These are phyloP conservation scores for Penicillium ochrochloron DNA, from an alignment of 495 filamentous ascomycete genomes.

Conservation along the genomic window DNA sequence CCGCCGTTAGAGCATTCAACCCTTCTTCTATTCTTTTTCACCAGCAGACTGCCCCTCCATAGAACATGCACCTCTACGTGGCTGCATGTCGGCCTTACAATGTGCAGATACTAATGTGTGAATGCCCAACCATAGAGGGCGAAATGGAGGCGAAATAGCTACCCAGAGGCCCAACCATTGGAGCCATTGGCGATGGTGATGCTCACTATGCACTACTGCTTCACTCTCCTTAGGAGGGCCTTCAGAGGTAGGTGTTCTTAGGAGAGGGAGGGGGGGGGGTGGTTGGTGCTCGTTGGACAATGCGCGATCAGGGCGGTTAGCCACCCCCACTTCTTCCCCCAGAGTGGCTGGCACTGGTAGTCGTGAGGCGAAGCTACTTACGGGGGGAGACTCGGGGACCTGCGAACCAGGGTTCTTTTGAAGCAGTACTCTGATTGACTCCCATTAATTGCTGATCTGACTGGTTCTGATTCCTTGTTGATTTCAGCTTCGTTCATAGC, in stretches of 20 bases:
- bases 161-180: background rate
- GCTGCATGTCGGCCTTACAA: conserved; percentile 7
- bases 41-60: background rate
- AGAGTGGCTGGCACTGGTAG: background rate
- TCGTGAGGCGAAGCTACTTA: conserved; percentile 1
- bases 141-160: background rate
- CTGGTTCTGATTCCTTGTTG: background rate
- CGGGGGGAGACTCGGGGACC: background rate
- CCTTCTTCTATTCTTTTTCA: background rate
- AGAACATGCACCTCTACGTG: conserved; percentile 3
- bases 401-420: conserved; percentile 5
- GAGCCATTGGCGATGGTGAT: background rate
- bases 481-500: background rate
- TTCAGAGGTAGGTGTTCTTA: background rate
- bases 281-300: conserved; percentile 1
- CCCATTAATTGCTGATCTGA: background rate
- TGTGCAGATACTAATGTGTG: background rate
- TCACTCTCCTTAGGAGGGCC: background rate
- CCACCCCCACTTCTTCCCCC: conserved; percentile 3
- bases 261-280: background rate
- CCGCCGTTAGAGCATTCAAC: conserved; percentile 2
- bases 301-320: conserved; percentile 6
- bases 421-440: background rate
- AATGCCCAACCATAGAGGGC: conserved; percentile 7
- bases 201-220: background rate